Percentiles rank a stretch among this genome's conserved stretches.
phyloP scores from a whole-genome alignment of 2,329 filamentous ascomycete genomes.

The Botryotinia narcissicola region DNA sequence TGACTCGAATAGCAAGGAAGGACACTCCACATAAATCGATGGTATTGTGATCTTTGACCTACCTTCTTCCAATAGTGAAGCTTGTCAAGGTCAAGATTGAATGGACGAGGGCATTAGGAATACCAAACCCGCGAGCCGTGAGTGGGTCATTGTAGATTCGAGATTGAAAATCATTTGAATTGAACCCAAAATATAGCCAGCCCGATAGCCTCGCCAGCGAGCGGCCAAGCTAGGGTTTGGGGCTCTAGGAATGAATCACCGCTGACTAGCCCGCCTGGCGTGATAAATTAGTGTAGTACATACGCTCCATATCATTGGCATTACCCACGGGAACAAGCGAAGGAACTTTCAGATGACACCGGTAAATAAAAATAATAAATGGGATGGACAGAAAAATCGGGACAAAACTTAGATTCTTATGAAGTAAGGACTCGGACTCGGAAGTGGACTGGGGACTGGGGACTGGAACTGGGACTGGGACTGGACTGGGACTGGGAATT shows the following conservation, averaged over 20 bases:
- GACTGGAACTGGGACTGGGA: not conserved
- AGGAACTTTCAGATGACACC: slow-evolving; percentile 6
- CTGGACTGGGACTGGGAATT: not conserved
- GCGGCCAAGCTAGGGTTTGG: slow-evolving; percentile 10
- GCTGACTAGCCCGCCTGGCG: slow-evolving; percentile 11
- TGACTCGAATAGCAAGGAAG: slow-evolving; percentile 2
- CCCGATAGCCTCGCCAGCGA: slow-evolving; percentile 1
- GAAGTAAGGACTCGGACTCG: not conserved
- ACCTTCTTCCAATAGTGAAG: slow-evolving; percentile 9
- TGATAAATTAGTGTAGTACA: not conserved
- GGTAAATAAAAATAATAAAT: slow-evolving; percentile 13
- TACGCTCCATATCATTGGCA: slow-evolving; percentile 1
- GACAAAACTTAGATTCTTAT: slow-evolving; percentile 9
- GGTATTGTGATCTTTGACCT: slow-evolving; percentile 16
- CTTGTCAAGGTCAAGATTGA: slow-evolving; percentile 5
- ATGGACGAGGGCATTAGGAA: slow-evolving; percentile 19
- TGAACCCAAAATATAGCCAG: not conserved
- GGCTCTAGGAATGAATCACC: slow-evolving; percentile 16
- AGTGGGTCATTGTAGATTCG: slow-evolving; percentile 23
- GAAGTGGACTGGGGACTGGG: not conserved
- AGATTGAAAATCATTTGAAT: slow-evolving; percentile 14
- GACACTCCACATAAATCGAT: slow-evolving; percentile 17
- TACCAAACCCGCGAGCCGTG: slow-evolving; percentile 20
- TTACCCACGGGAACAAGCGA: slow-evolving; percentile 18
- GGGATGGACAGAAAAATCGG: slow-evolving; percentile 14